A percentile compares a stretch with the other conserved stretches of the same genome.
These are phyloP conservation scores for Sambucus nigra DNA, from an alignment of 129 eudicot species.

Conservation along the genomic window DNA sequence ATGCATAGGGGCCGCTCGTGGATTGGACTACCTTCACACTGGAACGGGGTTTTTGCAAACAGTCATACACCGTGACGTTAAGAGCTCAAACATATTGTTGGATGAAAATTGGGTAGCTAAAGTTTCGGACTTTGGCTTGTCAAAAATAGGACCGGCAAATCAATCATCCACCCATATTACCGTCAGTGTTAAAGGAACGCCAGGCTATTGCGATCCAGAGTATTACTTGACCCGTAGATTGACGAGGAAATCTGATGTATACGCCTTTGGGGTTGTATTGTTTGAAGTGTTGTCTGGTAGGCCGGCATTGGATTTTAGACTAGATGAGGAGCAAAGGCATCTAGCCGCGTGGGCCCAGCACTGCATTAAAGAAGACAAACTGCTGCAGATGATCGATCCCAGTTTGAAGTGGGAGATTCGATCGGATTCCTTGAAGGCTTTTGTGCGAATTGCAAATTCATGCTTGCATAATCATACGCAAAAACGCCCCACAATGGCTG, in stretches of 20 bases:
- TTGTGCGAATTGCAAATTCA: not conserved
- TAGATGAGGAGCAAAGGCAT: not conserved
- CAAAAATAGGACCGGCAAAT: not conserved
- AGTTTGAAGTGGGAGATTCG: not conserved
- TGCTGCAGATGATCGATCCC: not conserved
- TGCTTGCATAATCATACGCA: not conserved
- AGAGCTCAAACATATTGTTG: not conserved
- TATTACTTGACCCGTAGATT: not conserved
- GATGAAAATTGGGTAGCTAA: not conserved
- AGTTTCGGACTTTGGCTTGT: not conserved
- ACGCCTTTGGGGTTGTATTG: not conserved
- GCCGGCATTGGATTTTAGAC: not conserved
- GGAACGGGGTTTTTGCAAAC: not conserved
- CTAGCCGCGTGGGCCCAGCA: no score
- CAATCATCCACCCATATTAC: not conserved
- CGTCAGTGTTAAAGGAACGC: no score
- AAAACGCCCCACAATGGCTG: not conserved
- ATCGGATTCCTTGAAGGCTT: not conserved
- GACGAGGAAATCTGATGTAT: not conserved
- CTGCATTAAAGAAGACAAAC: no score
- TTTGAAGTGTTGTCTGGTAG: not conserved
- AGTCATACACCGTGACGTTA: not conserved
- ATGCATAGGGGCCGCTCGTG: not conserved
- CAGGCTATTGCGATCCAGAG: not conserved
- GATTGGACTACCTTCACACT: not conserved